Evolutionary conservation across 495 filamentous ascomycete species (phyloP), one percentile per base, ranked within the genome.

Genomic region (Penicillium atrosanguineum): DNA sequence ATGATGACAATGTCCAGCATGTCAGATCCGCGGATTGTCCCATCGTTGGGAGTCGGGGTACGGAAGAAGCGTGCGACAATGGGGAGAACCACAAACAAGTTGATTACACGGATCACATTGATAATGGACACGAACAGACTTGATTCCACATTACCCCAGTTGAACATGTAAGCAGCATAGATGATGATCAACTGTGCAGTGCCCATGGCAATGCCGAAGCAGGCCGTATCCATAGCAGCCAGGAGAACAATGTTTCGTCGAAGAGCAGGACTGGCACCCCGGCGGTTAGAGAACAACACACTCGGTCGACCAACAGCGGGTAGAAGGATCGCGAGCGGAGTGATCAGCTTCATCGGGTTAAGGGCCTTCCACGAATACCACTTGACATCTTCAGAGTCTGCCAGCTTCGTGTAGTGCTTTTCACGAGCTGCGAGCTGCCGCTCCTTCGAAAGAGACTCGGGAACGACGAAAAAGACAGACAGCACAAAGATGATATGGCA

Each of bases 121-220:
- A 89, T 81, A 40, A 88, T 70, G 0, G 86, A 89, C 44, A 96
- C 78, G 68, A 92, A 96, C 11, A 84, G 72, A 50, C 85, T 87
- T 16, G 84, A 85, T 64, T 96, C 85, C 42, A 86, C 79, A 39
- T 84, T 90, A 28, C 80, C 78, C 94, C 94, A 98, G 16, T 75
- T 75, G 65, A 97, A 97, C 64, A 83, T 79, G 61, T 78, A 85
- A 48, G 88, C 83, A 12, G 85, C 79, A 65, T 97, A 98, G 46
- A 92, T 76, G 48, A 96, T 77, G 43, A 91, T 77, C 21, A 96
- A 80, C 12, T 84, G 84, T 38, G 89, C 81, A 1, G 84, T 78
- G 45, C 94, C 90, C 79, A 97, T 87, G 11, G 87, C 86, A 0
- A 95, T 78, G 16, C 90, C 85, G 56, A 97, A 87, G 29, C 90